Evolutionary conservation across 768 basidiomycete genomes (phyloP).

Genomic region (Tylopilus sp.): DNA sequence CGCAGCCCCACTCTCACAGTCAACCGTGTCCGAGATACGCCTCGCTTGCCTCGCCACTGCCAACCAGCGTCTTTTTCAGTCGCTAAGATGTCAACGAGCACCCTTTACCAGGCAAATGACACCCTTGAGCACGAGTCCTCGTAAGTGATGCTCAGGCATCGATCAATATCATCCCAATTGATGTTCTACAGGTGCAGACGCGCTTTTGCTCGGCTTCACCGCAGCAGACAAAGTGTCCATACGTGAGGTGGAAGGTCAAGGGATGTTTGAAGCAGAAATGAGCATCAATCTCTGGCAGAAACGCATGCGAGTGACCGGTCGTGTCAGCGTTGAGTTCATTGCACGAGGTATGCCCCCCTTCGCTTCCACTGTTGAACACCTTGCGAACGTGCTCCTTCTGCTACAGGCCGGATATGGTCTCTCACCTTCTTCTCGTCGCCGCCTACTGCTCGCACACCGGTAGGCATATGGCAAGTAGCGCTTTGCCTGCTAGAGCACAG

Average conservation of each 20-base stretch:
- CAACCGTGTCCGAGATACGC: constrained; percentile 58
- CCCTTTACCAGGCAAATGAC: constrained; percentile 8
- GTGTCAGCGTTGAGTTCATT: constrained; percentile 61
- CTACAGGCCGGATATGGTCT: constrained; percentile 27
- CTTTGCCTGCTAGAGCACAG: constrained; percentile 54
- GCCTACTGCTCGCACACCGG: not conserved
- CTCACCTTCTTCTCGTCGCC: constrained; percentile 21
- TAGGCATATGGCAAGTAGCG: constrained; percentile 39
- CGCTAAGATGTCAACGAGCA: constrained; percentile 15
- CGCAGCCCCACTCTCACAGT: constrained; percentile 40
- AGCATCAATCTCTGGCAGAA: constrained; percentile 59
- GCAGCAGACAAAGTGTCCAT: constrained; percentile 55
- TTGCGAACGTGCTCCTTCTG: not conserved
- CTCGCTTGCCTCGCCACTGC: constrained; percentile 51
- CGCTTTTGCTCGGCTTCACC: constrained; percentile 40
- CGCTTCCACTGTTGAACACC: not conserved
- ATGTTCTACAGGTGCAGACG: constrained; percentile 41
- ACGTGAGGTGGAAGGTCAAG: constrained; percentile 47
- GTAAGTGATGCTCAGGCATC: constrained; percentile 1
- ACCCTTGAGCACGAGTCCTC: constrained; percentile 9
- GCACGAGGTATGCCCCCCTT: constrained; percentile 40
- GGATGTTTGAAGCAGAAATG: constrained; percentile 47
- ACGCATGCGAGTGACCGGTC: constrained; percentile 61
- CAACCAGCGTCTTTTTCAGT: constrained; percentile 27
- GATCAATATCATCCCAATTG: not conserved